Base-by-base conservation (phyloP, 164 flowering plant species). In the Protea cynaroides region DNA sequence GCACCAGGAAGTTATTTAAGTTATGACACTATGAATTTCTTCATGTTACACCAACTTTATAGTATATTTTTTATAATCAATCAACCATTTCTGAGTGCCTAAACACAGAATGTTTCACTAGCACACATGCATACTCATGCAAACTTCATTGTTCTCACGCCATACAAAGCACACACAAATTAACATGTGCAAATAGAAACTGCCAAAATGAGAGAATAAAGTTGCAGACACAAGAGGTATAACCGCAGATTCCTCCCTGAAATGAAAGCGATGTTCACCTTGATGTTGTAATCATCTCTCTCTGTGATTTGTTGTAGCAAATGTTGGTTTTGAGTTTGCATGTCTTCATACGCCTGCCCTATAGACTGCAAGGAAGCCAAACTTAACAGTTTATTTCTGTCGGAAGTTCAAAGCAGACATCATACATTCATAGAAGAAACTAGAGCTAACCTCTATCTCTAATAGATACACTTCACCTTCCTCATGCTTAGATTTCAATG, bases 201-300 rank as follows among this genome's bases (percentile, higher is more conserved):
- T 49, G 49, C 34, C 34, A 44, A 18, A n/a, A 53, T 23, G 15
- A 13, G 24, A 25, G 21, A 21, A 53, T 6, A 15, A 19, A 60
- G 8, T 59, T 47, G 15, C 34, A 57, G 21, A 19, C 24, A 38
- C 3, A 34, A 49, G 58, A 50, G 24, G 9, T 15, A 22, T 43
- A 21, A 25, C 56, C 14, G 25, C 37, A 57, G 44, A 52, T 56
- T 34, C 24, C 65, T 38, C 7, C 25, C 21, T 15, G 47, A 24
- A 8, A 22, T 21, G 25, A 64, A 18, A 25, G 19, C 3, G 50
- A 11, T n/a, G 25, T 38, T 65, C 61, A 95, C 99, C 98, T 95
- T 95, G 21, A 92, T 88, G 75, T 95, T 95, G 72, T 86, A 95
- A 73, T 95, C 99, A 82, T 95, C 99, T 77, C 96, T 83, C 79